phyloP scores from a whole-genome alignment of 164 flowering plant species.

The Euptelea pleiosperma region DNA sequence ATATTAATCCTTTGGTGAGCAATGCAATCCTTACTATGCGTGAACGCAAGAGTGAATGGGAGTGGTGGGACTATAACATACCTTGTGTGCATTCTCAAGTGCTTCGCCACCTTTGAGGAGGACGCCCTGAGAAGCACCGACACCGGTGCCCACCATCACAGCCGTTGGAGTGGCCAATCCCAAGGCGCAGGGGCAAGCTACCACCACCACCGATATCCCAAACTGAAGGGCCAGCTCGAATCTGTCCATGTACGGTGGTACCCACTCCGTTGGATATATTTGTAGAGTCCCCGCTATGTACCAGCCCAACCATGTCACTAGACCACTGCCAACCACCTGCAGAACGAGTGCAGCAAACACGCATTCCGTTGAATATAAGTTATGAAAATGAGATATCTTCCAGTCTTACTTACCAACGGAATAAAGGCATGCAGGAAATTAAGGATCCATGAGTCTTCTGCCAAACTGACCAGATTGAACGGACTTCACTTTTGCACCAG shows the following conservation, averaged over 20 bases:
- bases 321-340: constrained; percentile 8
- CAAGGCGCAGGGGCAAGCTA: constrained; percentile 13
- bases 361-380: no score
- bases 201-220: constrained; percentile 14
- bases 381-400: no score
- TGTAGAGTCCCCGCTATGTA: neutral
- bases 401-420: no score
- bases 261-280: constrained; percentile 8
- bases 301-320: constrained; percentile 9
- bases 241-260: constrained; percentile 3
- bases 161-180: constrained; percentile 14
- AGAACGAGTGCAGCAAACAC: no score
- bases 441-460: no score
- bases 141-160: constrained; percentile 12
- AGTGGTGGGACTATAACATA: neutral
- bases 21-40: no score
- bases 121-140: constrained; percentile 11
- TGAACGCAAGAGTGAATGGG: no score
- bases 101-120: constrained; percentile 12
- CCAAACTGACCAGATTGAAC: no score
- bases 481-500: no score
- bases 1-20: no score
- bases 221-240: constrained; percentile 13
- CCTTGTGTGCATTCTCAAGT: constrained; percentile 12
- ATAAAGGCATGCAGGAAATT: no score